Conservation (phyloP, 305 asterid species). For the Solanum hybrid region DNA sequence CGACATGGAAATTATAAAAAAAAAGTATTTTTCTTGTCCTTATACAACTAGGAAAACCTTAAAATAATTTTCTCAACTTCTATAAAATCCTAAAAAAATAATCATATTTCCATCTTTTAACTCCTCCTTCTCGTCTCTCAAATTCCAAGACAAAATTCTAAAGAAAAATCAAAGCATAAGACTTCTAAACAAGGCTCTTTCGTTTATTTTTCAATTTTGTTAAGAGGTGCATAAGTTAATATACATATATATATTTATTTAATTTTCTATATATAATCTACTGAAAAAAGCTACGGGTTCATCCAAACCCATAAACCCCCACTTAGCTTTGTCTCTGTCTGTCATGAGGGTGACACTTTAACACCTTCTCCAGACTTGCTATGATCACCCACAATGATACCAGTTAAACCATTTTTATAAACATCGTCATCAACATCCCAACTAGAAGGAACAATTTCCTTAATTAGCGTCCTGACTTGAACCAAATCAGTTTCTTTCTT, state of each 20-base stretch:
- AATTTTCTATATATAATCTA: too few relatives aligned
- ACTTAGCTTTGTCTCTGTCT: background rate
- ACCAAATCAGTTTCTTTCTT: background rate
- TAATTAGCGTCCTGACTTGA: background rate
- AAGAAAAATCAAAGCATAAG: background rate
- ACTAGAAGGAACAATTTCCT: constrained; percentile 4
- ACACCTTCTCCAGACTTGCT: background rate
- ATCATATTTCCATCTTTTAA: too few relatives aligned
- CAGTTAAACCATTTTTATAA: background rate
- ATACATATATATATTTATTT: too few relatives aligned
- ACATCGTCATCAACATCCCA: constrained; percentile 11
- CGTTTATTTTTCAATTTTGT: background rate
- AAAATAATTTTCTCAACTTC: background rate
- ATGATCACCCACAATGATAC: constrained; percentile 2
- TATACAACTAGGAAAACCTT: background rate
- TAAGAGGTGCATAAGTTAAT: too few relatives aligned
- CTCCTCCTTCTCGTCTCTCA: background rate
- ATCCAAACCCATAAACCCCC: background rate
- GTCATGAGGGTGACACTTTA: background rate
- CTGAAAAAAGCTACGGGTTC: background rate
- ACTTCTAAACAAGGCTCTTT: background rate
- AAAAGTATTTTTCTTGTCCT: background rate
- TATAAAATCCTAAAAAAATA: background rate
- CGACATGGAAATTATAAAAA: background rate
- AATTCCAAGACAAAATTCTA: too few relatives aligned